Conservation (phyloP, 441 rosid species). For the Breynia disticha region DNA sequence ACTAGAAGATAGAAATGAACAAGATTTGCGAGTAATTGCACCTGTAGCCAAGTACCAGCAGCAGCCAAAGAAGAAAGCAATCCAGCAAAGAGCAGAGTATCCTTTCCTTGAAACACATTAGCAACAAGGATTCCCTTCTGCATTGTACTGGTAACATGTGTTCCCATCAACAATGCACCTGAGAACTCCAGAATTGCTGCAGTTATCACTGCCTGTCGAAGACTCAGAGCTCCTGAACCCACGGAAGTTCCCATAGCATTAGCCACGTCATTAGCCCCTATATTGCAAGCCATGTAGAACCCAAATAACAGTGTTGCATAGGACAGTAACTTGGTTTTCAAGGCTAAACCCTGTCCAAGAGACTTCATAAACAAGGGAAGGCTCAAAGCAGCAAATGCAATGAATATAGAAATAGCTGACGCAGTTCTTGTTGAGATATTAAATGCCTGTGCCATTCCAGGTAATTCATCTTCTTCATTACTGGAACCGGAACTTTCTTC, state of each 20-base stretch:
- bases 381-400: conserved; percentile 64
- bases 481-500: conserved; percentile 23
- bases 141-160: conserved; percentile 93
- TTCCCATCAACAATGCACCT: conserved; percentile 92
- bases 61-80: conserved; percentile 87
- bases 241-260: conserved; percentile 99
- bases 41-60: conserved; percentile 99
- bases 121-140: conserved; percentile 92
- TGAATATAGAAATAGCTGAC: conserved; percentile 49
- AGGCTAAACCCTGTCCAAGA: conserved; percentile 47
- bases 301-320: conserved; percentile 70
- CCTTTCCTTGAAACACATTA: conserved; percentile 81
- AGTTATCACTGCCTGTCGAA: conserved; percentile 80
- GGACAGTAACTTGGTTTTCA: conserved; percentile 64
- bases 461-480: conserved; percentile 20
- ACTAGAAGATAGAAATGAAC: background rate
- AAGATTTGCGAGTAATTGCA: conserved; percentile 12
- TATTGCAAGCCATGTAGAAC: conserved; percentile 99
- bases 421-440: conserved; percentile 68
- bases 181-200: conserved; percentile 95
- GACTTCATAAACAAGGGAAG: conserved; percentile 77
- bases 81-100: conserved; percentile 75
- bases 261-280: conserved; percentile 97
- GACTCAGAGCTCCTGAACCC: conserved; percentile 80
- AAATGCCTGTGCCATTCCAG: conserved; percentile 84